Percentiles rank a stretch among this genome's conserved stretches.
phyloP scores from a whole-genome alignment of 441 rosid genomes.

The Daphne laureola region DNA sequence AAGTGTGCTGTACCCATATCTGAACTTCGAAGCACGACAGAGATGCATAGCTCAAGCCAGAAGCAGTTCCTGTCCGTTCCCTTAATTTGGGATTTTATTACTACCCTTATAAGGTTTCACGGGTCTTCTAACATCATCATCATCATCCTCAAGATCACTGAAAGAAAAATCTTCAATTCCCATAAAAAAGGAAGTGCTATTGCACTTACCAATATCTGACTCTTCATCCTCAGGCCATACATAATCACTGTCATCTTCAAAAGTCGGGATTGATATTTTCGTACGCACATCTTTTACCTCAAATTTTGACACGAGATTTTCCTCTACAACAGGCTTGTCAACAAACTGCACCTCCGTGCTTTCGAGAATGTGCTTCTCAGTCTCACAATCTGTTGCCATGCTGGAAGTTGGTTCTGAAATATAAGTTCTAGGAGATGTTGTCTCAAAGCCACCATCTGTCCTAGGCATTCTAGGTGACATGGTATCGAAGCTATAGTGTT shows the following conservation, averaged over 20 bases:
- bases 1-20: conserved; percentile 4
- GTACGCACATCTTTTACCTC: conserved; percentile 28
- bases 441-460: conserved; percentile 17
- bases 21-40: not conserved
- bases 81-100: conserved; percentile 20
- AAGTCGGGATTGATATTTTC: conserved; percentile 27
- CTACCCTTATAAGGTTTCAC: conserved; percentile 32
- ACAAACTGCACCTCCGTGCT: conserved; percentile 30
- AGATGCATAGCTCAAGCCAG: conserved; percentile 8
- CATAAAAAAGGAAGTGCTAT: conserved; percentile 23
- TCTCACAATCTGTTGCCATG: conserved; percentile 31
- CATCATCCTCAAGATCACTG: conserved; percentile 63
- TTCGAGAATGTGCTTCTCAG: conserved; percentile 25
- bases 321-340: conserved; percentile 43
- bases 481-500: conserved; percentile 31
- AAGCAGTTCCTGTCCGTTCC: conserved; percentile 14
- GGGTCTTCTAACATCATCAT: conserved; percentile 26
- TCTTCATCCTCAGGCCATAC: conserved; percentile 47
- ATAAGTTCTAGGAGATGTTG: conserved; percentile 34
- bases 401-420: conserved; percentile 41
- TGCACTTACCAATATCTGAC: conserved; percentile 18
- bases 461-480: too few species aligned
- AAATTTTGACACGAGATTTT: conserved; percentile 24
- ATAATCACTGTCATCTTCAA: conserved; percentile 41
- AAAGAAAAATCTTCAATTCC: conserved; percentile 58